These are phyloP conservation scores for Grammothele lineata DNA, from an alignment of 768 basidiomycete genomes.

Conservation along the genomic window DNA sequence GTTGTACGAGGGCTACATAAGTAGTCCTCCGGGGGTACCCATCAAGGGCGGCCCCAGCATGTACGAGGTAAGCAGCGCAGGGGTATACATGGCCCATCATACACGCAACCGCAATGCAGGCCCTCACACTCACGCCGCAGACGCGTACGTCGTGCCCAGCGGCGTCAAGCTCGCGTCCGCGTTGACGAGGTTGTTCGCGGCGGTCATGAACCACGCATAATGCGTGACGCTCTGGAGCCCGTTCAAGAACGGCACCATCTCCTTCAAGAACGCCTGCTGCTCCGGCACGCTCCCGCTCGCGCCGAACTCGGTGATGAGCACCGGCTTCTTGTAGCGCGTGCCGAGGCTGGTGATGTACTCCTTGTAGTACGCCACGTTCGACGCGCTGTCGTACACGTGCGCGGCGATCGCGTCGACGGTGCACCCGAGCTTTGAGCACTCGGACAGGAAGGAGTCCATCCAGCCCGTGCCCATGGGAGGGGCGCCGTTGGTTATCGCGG, in stretches of 20 bases:
- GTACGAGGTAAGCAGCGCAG: no score
- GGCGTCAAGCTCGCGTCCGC: slow-evolving; percentile 17
- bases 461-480: slow-evolving; percentile 28
- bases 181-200: slow-evolving; percentile 23
- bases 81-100: no score
- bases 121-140: no score
- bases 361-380: slow-evolving; percentile 28
- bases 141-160: slow-evolving; percentile 23
- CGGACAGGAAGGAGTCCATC: slow-evolving; percentile 26
- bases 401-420: slow-evolving; percentile 26
- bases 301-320: slow-evolving; percentile 30
- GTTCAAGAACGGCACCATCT: slow-evolving; percentile 27
- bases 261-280: slow-evolving; percentile 23
- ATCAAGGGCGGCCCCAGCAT: no score
- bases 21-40: no score
- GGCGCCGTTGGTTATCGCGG: slow-evolving; percentile 30
- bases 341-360: slow-evolving; percentile 25
- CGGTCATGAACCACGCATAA: slow-evolving; percentile 27
- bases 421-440: slow-evolving; percentile 23
- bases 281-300: slow-evolving; percentile 20
- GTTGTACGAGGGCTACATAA: no score
- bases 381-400: slow-evolving; percentile 29
- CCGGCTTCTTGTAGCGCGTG: slow-evolving; percentile 25
- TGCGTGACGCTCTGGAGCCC: slow-evolving; percentile 19
- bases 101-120: no score